Evolutionary conservation across 768 basidiomycete genomes (phyloP), one percentile per base, ranked within the genome.

Genomic region (Tricholoma sp.): DNA sequence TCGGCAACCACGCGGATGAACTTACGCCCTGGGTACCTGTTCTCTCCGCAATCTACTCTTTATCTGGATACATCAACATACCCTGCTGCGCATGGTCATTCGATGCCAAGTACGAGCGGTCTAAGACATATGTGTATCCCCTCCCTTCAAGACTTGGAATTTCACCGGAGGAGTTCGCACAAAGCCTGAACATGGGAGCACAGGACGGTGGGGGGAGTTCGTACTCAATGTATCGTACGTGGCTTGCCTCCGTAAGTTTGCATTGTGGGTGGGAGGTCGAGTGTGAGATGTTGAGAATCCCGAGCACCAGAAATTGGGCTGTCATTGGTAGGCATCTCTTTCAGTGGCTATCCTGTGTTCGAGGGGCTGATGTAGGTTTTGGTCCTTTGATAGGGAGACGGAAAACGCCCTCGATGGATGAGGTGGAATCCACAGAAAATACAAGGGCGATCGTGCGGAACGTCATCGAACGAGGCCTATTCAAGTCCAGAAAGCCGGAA

Each of bases 1-100:
- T 98, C 50, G 94, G 91, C 8, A 98, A 98, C 72, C 96, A 98
- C 69, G 89, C 95, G 0, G 96, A 98, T 72, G 96, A 98, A 63
- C 76, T 98, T 15, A 95, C 95, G 20, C 96, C 96, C 0, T 98
- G 95, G 95, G 69, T 94, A 0, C 92, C 96, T 0, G 79, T 97
- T 1, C 73, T 97, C 5, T 81, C 94, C 0, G 84, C 87, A 0
- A 60, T 86, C 12, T 72, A 78, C 33, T 63, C 66, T 3, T 81
- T 85, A 0, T 80, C 84, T 0, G 90, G 89, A 4, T 90, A 89
- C 63, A 69, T 92, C 44, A 88, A 81, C 5, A 92, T 98, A 54
- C 96, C 96, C 0, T 98, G 96, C 66, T 98, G 95, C 70, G 74
- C 88, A n/a, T 89, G 89, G 88, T 67, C 79, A 31, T 82, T 98